A percentile compares a stretch with the other conserved stretches of the same genome.
These are phyloP conservation scores for Rhizopus arrhizus DNA, from an alignment of 371 early-diverging fungal species.

Conservation along the genomic window DNA sequence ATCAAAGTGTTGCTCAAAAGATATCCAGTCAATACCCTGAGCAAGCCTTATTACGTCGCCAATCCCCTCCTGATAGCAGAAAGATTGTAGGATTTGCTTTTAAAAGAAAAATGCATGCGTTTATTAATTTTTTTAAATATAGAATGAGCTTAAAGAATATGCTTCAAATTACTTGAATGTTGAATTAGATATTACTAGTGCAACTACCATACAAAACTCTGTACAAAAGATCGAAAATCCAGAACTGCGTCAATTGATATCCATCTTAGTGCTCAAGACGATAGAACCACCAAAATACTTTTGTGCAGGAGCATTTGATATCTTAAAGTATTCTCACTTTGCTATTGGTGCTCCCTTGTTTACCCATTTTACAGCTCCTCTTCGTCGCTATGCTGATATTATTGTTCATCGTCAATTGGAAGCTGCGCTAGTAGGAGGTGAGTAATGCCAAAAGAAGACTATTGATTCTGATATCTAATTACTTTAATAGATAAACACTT, in stretches of 20 bases:
- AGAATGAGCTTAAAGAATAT: conserved; percentile 45
- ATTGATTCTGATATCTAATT: neutral
- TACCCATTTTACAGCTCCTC: conserved; percentile 93
- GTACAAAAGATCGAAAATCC: conserved; percentile 64
- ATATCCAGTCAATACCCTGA: conserved; percentile 84
- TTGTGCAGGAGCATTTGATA: conserved; percentile 79
- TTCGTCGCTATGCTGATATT: conserved; percentile 93
- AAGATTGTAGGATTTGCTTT: conserved; percentile 50
- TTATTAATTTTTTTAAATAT: neutral
- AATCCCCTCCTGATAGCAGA: conserved; percentile 66
- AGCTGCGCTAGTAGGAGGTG: conserved; percentile 27
- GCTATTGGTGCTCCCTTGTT: conserved; percentile 77
- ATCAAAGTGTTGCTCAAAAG: conserved; percentile 87
- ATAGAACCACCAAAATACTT: conserved; percentile 88
- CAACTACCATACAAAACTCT: conserved; percentile 64
- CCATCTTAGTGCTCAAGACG: conserved; percentile 68
- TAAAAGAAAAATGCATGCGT: neutral
- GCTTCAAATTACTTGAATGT: conserved; percentile 56
- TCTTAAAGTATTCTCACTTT: conserved; percentile 70
- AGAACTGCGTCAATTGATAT: conserved; percentile 52
- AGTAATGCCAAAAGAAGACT: neutral
- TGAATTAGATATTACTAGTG: conserved; percentile 49
- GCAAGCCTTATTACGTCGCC: conserved; percentile 83
- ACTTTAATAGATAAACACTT: conserved; percentile 49
- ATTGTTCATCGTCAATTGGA: conserved; percentile 87